Evolutionary conservation across 129 eudicot species (phyloP), one percentile per base, ranked within the genome.

Genomic region (Calendula officinalis): DNA sequence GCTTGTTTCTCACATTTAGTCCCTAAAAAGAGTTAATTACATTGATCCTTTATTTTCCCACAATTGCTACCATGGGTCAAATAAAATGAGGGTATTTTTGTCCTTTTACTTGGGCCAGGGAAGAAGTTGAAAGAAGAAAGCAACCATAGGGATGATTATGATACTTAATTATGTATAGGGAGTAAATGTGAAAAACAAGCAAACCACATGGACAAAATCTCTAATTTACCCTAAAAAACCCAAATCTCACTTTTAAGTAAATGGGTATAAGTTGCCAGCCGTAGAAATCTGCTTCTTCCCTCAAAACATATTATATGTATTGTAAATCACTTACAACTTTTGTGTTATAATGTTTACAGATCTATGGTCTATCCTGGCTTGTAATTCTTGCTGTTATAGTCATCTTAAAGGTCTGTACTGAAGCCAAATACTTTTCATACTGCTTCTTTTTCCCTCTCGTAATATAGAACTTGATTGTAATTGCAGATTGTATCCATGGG

Each of bases 341-440:
- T 63, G 66, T 53, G 62, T 54, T 75, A 42, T 65, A 48, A 69
- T 73, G 39, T 66, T 77, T 57, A 16, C 88, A 92, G 98, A 85
- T 94, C 15, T 94, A 94, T 69, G 96, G 85, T 78, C 82, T 94
- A 53, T 94, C 99, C 52, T 94, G 99, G 99, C 78, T 88, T 45
- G 95, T 94, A 49, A 94, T 88, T 64, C 79, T 83, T 63, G 95
- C 89, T 11, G 95, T 77, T 51, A 81, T 88, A 75, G 60, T 94
- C 67, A 78, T 88, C 60, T 66, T 88, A 62, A 94, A 94, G 99
- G 99, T 91, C 17, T 64, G 81, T 66, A 49, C 30, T 10, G 4
- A 52, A 48, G 54, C 68, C 59, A 42, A 67, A 32, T 22, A 61
- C 7, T 56, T 15, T 3, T 32, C 41, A 47, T 60, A 48, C 44